Percentiles rank a stretch among this genome's conserved stretches.
phyloP scores from a whole-genome alignment of 345 rosid genomes.

The Conringia planisiliqua region DNA sequence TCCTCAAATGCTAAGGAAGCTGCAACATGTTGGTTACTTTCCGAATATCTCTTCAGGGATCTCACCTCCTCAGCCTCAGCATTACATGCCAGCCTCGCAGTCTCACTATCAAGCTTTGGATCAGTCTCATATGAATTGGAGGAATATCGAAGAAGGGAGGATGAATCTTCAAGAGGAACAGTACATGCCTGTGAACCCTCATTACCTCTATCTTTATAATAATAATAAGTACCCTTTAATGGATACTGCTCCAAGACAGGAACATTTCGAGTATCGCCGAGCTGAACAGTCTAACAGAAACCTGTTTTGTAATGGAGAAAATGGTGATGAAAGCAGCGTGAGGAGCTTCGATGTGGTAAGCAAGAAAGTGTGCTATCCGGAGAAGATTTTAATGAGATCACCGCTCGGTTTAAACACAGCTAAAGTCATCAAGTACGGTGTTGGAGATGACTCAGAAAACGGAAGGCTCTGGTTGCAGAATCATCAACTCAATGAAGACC shows the following conservation, averaged over 20 bases:
- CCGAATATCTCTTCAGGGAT: constrained; percentile 36
- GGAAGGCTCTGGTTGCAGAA: constrained; percentile 44
- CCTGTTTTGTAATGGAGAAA: constrained; percentile 37
- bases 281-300: constrained; percentile 49
- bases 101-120: constrained; percentile 40
- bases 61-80: constrained; percentile 46
- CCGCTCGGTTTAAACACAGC: constrained; percentile 43
- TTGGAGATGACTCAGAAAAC: constrained; percentile 43
- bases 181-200: constrained; percentile 21
- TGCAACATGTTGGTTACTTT: constrained; percentile 41
- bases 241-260: constrained; percentile 37
- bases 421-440: constrained; percentile 49
- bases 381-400: constrained; percentile 63
- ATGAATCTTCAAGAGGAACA: constrained; percentile 22
- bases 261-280: constrained; percentile 42
- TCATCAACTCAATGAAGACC: constrained; percentile 36
- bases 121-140: constrained; percentile 46
- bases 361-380: constrained; percentile 47
- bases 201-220: constrained; percentile 12
- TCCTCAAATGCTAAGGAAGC: constrained; percentile 40
- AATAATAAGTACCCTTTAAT: not conserved
- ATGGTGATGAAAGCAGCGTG: constrained; percentile 30
- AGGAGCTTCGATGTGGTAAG: constrained; percentile 45
- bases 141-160: constrained; percentile 39
- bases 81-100: constrained; percentile 41